phyloP scores from a whole-genome alignment of 2,329 filamentous ascomycete genomes.

The Botrytis medusae region DNA sequence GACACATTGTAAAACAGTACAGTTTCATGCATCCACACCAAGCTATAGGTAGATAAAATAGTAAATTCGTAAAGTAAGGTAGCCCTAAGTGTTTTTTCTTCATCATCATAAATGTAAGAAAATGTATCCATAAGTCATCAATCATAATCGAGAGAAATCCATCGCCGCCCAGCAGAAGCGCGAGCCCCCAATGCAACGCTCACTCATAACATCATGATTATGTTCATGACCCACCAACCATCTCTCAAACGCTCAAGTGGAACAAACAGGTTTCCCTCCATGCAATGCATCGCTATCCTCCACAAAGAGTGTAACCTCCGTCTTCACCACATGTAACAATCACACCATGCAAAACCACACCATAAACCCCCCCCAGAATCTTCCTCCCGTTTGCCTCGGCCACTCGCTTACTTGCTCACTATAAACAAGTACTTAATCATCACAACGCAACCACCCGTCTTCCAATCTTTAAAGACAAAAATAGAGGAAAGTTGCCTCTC shows the following conservation, averaged over 20 bases:
- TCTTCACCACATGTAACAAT: neutral
- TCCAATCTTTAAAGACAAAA: neutral
- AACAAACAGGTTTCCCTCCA: constrained; percentile 6
- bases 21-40: neutral
- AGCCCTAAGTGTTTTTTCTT: constrained; percentile 7
- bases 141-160: neutral
- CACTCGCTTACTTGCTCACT: constrained; percentile 32
- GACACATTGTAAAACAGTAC: neutral
- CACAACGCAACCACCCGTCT: neutral
- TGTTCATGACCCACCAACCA: neutral
- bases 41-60: neutral
- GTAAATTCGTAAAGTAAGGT: constrained; percentile 19
- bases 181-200: neutral
- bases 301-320: constrained; percentile 5
- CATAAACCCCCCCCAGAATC: neutral
- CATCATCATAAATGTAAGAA: neutral
- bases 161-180: neutral
- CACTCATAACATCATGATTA: neutral
- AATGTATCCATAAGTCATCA: neutral
- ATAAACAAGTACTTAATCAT: neutral
- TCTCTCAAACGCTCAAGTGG: neutral
- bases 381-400: constrained; percentile 22
- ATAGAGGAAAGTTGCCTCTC: constrained; percentile 27
- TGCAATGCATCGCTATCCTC: neutral
- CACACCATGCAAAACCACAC: neutral